Base-by-base conservation (phyloP, 176 grass and related monocot species). In the Triticum urartu region DNA sequence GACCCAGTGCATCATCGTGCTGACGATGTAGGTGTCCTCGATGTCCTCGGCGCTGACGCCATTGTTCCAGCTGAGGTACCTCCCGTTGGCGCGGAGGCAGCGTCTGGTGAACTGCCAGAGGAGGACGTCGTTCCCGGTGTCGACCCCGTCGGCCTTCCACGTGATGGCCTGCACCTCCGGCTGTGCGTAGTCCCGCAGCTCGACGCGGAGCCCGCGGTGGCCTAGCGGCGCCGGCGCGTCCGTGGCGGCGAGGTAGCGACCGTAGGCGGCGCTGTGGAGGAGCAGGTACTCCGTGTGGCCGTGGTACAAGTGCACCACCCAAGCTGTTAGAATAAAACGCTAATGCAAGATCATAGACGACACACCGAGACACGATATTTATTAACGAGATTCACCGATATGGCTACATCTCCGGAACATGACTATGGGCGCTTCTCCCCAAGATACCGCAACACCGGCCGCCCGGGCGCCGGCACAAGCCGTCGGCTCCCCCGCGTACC, bases 261-360 rank as follows among this genome's bases (percentile, higher is more conserved):
- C 83, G 45, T 85, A 85, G 39, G 59, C 80, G 52, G 68, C 74
- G 47, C 33, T 14, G 13, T 30, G 84, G 47, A 86, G 75, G 33
- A 78, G 75, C 5, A 86, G 1, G 38, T 4, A 18, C 7, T 11
- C 6, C 61, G 43, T 61, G 45, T 76, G 22, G 71, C 24, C 12
- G 2, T 32, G 0, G 79, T 26, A 25, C 13, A 28, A 5, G 10
- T 77, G 72, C 47, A 83, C 80, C 47, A 5, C 72, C 86, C 86
- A 87, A 30, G n/a, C n/a, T n/a, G n/a, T n/a, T n/a, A n/a, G n/a
- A n/a, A n/a, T n/a, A n/a, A n/a, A n/a, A n/a, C n/a, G n/a, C n/a
- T n/a, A n/a, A n/a, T n/a, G n/a, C n/a, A n/a, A n/a, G n/a, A n/a
- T n/a, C n/a, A n/a, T n/a, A n/a, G n/a, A n/a, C n/a, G n/a, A n/a